phyloP scores from a whole-genome alignment of 1,284 basidiomycete genomes.

The Irpex rosettiformis region DNA sequence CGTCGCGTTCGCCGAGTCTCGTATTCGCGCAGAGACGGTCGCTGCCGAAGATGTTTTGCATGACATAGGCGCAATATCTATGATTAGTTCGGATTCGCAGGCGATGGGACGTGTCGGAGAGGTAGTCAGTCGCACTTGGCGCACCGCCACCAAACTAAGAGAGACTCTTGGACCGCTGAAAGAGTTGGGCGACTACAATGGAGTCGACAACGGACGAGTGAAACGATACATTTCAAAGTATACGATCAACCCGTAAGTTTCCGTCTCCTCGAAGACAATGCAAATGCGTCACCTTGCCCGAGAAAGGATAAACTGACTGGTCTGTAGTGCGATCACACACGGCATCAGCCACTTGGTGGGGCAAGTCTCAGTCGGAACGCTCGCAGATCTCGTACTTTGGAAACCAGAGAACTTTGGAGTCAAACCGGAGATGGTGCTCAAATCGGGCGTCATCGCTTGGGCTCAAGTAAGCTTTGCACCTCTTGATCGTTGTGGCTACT shows the following conservation, averaged over 20 bases:
- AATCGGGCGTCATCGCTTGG: constrained; percentile 92
- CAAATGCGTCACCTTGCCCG: background rate
- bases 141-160: constrained; percentile 95
- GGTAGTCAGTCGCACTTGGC: constrained; percentile 91
- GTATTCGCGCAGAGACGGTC: constrained; percentile 95
- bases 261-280: constrained; percentile 1
- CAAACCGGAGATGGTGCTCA: constrained; percentile 90
- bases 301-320: background rate
- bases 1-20: constrained; percentile 94
- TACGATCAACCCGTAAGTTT: constrained; percentile 92
- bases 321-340: constrained; percentile 83
- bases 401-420: constrained; percentile 90
- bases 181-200: constrained; percentile 59
- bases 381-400: constrained; percentile 96
- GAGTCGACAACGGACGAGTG: constrained; percentile 90
- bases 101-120: constrained; percentile 99
- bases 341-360: constrained; percentile 90
- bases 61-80: constrained; percentile 91
- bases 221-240: constrained; percentile 97
- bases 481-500: background rate
- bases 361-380: constrained; percentile 75
- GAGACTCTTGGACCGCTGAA: constrained; percentile 70
- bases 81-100: constrained; percentile 95
- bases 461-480: constrained; percentile 56
- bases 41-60: constrained; percentile 98